Evolutionary conservation across 306 rosid genomes (phyloP).

Genomic region (Arachis stenosperma): DNA sequence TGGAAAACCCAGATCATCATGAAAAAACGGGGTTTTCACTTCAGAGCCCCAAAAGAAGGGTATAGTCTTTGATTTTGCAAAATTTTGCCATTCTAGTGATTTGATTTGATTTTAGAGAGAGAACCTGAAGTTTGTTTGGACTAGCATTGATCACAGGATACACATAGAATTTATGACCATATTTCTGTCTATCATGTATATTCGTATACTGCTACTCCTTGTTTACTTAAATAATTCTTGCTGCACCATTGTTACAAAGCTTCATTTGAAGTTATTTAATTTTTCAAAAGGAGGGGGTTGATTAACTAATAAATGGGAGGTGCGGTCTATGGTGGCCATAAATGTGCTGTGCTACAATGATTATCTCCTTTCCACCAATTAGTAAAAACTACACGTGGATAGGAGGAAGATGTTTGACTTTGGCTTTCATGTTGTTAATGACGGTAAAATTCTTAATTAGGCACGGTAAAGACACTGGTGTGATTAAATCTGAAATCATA

Average conservation of each 20-base stretch:
- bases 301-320: background rate
- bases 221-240: slow-evolving; percentile 1
- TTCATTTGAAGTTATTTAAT: slow-evolving; percentile 11
- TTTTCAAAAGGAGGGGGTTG: background rate
- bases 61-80: slow-evolving; percentile 39
- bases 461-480: too few species aligned
- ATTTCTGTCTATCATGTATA: slow-evolving; percentile 9
- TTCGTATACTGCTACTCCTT: background rate
- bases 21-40: slow-evolving; percentile 64
- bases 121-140: slow-evolving; percentile 21
- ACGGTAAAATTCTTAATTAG: too few species aligned
- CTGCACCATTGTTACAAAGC: background rate
- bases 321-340: too few species aligned
- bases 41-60: slow-evolving; percentile 56
- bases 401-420: too few species aligned
- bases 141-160: slow-evolving; percentile 30
- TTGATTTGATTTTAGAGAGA: slow-evolving; percentile 26
- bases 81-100: slow-evolving; percentile 12
- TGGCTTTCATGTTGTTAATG: too few species aligned
- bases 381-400: too few species aligned
- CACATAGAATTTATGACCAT: slow-evolving; percentile 6
- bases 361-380: too few species aligned
- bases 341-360: too few species aligned
- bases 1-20: slow-evolving; percentile 20
- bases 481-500: too few species aligned